Conservation (phyloP, 768 basidiomycete species). For the Kwoniella heveanensis region DNA sequence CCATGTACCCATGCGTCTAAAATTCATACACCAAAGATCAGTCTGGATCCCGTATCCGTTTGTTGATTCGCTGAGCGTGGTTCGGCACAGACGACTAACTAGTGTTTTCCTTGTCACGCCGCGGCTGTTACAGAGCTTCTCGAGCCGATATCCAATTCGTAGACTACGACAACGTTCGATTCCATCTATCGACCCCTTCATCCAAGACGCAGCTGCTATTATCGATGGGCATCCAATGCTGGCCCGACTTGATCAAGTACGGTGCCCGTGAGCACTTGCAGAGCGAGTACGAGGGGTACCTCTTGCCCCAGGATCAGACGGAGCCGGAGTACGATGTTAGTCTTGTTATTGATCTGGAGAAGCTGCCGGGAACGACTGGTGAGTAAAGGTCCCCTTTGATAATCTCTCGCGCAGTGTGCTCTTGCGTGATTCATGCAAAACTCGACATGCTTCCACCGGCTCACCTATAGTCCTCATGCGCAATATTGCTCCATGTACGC, state of each 20-base stretch:
- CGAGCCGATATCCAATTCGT: constrained; percentile 94
- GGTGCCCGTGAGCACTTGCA: constrained; percentile 78
- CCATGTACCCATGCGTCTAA: too few species aligned
- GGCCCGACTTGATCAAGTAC: constrained; percentile 86
- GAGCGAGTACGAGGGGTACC: constrained; percentile 77
- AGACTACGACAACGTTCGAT: constrained; percentile 95
- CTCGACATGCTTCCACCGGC: too few species aligned
- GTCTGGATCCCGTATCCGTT: too few species aligned
- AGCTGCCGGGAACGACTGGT: constrained; percentile 81
- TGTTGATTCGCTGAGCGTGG: too few species aligned
- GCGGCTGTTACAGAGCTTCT: constrained; percentile 69
- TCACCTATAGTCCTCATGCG: too few species aligned
- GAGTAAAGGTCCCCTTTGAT: constrained; percentile 45
- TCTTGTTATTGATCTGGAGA: constrained; percentile 82
- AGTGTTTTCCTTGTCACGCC: too few species aligned
- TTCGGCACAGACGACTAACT: too few species aligned
- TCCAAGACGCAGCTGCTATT: constrained; percentile 76
- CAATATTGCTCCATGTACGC: too few species aligned
- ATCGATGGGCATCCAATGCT: constrained; percentile 97
- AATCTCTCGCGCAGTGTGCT: too few species aligned
- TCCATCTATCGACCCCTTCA: constrained; percentile 85
- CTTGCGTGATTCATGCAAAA: too few species aligned
- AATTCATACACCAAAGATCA: too few species aligned
- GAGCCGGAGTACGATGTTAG: constrained; percentile 90
- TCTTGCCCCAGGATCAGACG: constrained; percentile 62